Conservation (phyloP, 2,329 filamentous ascomycete genomes). For the Canariomyces notabilis region DNA sequence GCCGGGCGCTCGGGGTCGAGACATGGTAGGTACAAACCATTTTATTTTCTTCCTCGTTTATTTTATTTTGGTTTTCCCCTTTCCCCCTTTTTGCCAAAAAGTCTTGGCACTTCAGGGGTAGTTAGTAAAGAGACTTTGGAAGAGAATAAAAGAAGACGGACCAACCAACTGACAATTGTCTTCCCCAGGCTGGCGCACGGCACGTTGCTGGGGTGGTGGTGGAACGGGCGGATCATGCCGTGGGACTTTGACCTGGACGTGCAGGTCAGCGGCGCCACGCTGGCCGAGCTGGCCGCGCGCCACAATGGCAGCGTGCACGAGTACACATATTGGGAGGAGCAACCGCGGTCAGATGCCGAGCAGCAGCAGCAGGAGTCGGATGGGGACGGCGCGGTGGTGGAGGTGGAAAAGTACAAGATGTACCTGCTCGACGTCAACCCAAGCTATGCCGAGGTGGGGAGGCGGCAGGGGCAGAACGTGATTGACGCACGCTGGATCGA, state of each 20-base stretch:
- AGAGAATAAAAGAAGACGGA: no score
- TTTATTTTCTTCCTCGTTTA: no score
- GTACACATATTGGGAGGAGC: conserved; percentile 46
- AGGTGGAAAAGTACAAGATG: conserved; percentile 28
- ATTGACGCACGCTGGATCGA: conserved; percentile 86
- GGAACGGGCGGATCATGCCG: conserved; percentile 72
- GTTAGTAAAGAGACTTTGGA: no score
- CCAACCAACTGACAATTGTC: no score
- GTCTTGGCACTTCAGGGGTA: no score
- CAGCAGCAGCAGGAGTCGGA: not conserved
- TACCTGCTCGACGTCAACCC: conserved; percentile 78
- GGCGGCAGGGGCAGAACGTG: conserved; percentile 67
- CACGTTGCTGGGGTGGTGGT: conserved; percentile 83
- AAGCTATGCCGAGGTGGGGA: conserved; percentile 54
- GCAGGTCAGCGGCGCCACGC: conserved; percentile 64
- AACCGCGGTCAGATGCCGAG: not conserved
- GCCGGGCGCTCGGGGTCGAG: conserved; percentile 60
- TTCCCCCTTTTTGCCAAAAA: no score
- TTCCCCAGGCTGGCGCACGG: conserved; percentile 86
- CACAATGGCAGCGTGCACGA: conserved; percentile 64
- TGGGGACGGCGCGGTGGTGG: not conserved
- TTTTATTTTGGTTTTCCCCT: no score
- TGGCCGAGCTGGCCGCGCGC: conserved; percentile 58
- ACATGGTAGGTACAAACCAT: no score
- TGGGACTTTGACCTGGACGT: conserved; percentile 86